Evolutionary conservation across 768 basidiomycete species (phyloP).

Genomic region (Tylopilus subfusipes): DNA sequence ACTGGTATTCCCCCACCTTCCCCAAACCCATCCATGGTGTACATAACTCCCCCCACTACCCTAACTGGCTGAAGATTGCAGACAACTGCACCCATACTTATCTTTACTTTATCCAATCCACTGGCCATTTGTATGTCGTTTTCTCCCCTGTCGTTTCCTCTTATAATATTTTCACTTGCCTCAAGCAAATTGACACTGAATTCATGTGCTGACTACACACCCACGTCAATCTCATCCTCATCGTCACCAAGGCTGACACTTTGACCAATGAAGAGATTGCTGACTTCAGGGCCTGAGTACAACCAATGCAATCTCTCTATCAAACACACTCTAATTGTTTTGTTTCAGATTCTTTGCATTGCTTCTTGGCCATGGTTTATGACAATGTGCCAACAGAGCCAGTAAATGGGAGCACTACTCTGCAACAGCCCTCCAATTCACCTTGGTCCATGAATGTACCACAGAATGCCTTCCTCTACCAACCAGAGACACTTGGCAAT

Average conservation of each 20-base stretch:
- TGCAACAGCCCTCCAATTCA: conserved; percentile 33
- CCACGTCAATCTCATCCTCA: conserved; percentile 96
- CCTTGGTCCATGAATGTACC: conserved; percentile 54
- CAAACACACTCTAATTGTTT: not conserved
- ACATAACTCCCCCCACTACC: no score
- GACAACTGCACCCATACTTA: conserved; percentile 99
- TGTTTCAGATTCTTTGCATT: conserved; percentile 59
- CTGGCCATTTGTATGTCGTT: conserved; percentile 84
- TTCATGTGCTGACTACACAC: conserved; percentile 98
- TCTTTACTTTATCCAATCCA: conserved; percentile 98
- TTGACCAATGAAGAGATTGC: conserved; percentile 94
- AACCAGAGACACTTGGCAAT: conserved; percentile 71
- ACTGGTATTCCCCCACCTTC: no score
- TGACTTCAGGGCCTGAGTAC: conserved; percentile 88
- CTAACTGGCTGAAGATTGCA: conserved; percentile 37
- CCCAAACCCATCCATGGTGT: no score
- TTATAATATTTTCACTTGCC: conserved; percentile 40
- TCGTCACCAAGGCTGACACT: conserved; percentile 98
- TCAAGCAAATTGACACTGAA: conserved; percentile 98
- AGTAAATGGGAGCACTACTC: conserved; percentile 18
- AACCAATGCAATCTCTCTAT: conserved; percentile 16
- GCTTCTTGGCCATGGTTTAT: not conserved
- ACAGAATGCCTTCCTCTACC: conserved; percentile 58
- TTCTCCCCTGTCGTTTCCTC: no score
- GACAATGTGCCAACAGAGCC: conserved; percentile 14